phyloP scores from a whole-genome alignment of 352 stramenopile genomes.

The Thalassiosira livingstoniorum region DNA sequence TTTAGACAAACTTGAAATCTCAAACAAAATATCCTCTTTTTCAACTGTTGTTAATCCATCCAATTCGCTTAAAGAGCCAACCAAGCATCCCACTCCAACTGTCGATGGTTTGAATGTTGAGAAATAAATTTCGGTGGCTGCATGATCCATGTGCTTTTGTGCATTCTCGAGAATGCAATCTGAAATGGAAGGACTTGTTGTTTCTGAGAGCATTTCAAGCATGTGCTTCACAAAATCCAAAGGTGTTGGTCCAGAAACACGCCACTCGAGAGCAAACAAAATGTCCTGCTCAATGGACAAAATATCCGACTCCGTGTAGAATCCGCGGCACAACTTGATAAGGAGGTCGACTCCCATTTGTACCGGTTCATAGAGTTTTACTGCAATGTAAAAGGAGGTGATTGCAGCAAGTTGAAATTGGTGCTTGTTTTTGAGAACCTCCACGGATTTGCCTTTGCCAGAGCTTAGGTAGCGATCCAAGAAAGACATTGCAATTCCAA shows the following conservation, averaged over 20 bases:
- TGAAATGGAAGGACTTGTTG: neutral
- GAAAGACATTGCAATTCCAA: constrained; percentile 47
- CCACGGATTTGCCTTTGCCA: constrained; percentile 1
- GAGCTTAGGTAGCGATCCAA: constrained; percentile 56
- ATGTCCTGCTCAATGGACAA: constrained; percentile 69
- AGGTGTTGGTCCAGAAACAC: constrained; percentile 70
- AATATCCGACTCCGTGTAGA: constrained; percentile 58
- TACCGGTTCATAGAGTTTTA: constrained; percentile 72
- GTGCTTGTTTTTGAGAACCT: constrained; percentile 30
- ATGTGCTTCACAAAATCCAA: constrained; percentile 65
- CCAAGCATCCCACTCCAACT: constrained; percentile 47
- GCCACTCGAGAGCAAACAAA: constrained; percentile 70
- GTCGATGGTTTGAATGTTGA: constrained; percentile 31
- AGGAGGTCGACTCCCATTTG: constrained; percentile 61
- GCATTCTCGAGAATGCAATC: constrained; percentile 33
- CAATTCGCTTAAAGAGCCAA: constrained; percentile 39
- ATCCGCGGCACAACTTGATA: constrained; percentile 64
- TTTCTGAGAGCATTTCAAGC: constrained; percentile 55
- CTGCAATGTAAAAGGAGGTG: constrained; percentile 66
- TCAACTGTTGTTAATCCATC: constrained; percentile 14
- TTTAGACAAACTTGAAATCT: constrained; percentile 30
- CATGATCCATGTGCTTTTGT: constrained; percentile 36
- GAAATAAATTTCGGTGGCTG: constrained; percentile 43
- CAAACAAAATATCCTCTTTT: constrained; percentile 9
- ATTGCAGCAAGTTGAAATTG: constrained; percentile 59